Percentiles rank a stretch among this genome's conserved stretches.
These are phyloP conservation scores for Primulina tabacum DNA, from an alignment of 257 asterid genomes.

Conservation along the genomic window DNA sequence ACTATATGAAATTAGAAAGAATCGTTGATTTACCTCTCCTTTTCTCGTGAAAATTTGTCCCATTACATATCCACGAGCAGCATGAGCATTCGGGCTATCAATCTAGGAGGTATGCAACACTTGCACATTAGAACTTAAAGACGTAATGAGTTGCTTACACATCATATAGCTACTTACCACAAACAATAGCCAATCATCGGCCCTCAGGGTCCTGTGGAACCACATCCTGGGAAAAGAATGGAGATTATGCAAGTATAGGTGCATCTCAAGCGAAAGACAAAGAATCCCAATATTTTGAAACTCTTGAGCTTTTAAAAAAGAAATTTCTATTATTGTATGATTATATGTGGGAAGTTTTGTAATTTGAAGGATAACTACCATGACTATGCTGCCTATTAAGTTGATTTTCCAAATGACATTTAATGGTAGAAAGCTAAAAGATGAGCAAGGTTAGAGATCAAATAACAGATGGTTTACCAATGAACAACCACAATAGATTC, in stretches of 20 bases:
- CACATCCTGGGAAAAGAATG: constrained; percentile 65
- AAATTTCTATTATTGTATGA: constrained; percentile 6
- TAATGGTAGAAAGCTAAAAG: not conserved
- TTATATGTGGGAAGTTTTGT: not conserved
- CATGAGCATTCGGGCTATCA: constrained; percentile 63
- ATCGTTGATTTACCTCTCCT: constrained; percentile 65
- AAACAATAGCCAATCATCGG: constrained; percentile 94
- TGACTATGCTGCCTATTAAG: not conserved
- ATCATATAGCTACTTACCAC: constrained; percentile 57
- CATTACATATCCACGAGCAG: constrained; percentile 76
- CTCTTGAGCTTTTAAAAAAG: not conserved
- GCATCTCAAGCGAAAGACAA: constrained; percentile 11
- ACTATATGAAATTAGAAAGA: not conserved
- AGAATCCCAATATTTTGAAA: constrained; percentile 10
- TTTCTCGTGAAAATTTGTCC: constrained; percentile 76
- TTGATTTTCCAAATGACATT: not conserved
- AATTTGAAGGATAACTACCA: not conserved
- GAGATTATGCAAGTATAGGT: constrained; percentile 21
- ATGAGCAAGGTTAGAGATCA: not conserved
- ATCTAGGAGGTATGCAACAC: constrained; percentile 40
- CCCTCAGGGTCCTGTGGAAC: constrained; percentile 86
- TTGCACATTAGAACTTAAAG: constrained; percentile 11
- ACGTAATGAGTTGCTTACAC: constrained; percentile 9
- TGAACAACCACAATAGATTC: not conserved
- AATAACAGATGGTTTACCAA: not conserved